Conservation (phyloP, 2,329 filamentous ascomycete genomes). For the Xylaria sp. region DNA sequence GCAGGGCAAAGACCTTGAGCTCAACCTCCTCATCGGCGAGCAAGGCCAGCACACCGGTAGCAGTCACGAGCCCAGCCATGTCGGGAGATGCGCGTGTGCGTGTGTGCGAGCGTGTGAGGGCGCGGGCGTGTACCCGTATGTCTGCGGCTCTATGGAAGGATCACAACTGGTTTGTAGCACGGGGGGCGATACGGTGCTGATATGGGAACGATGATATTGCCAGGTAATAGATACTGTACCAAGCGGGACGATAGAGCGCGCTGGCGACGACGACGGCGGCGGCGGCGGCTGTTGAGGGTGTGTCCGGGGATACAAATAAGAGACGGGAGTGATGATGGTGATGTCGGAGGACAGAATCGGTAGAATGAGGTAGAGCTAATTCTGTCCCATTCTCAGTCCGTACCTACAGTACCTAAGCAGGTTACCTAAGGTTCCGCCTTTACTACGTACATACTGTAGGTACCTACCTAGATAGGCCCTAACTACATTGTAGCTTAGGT, state of each 20-base stretch:
- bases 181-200: neutral
- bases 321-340: neutral
- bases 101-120: neutral
- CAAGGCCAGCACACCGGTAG: conserved; percentile 93
- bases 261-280: neutral
- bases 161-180: neutral
- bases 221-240: neutral
- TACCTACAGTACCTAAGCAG: neutral
- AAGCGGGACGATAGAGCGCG: neutral
- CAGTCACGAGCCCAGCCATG: conserved; percentile 95
- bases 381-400: conserved; percentile 3
- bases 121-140: neutral
- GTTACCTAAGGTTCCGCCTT: too few species aligned
- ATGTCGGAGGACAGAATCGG: neutral
- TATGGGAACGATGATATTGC: conserved; percentile 3
- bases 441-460: too few species aligned
- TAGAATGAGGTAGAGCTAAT: neutral
- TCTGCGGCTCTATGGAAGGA: neutral
- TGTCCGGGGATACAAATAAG: neutral
- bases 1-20: conserved; percentile 92
- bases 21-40: conserved; percentile 93
- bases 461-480: neutral
- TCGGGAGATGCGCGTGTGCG: conserved; percentile 41
- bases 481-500: neutral
- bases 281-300: neutral